These are phyloP conservation scores for Linderniella brevidens DNA, from an alignment of 257 asterid species.

Conservation along the genomic window DNA sequence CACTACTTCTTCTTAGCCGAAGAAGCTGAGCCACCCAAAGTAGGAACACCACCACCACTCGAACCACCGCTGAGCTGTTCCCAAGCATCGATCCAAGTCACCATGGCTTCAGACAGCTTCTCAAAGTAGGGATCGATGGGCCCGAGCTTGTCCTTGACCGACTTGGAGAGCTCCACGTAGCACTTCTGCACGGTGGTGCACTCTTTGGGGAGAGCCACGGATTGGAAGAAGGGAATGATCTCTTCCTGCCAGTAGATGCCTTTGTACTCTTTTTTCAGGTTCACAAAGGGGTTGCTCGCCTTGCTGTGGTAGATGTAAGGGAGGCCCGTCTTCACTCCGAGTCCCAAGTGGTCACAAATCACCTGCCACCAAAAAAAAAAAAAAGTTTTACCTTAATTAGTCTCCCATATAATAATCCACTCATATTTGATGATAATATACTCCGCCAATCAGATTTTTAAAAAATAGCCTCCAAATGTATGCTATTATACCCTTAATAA, in stretches of 20 bases:
- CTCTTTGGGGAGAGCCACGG: conserved; percentile 10
- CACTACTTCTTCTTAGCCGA: too few species aligned
- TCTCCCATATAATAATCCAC: too few species aligned
- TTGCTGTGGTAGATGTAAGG: conserved; percentile 14
- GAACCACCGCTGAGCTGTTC: conserved; percentile 8
- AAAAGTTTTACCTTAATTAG: not conserved
- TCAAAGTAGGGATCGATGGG: conserved; percentile 10
- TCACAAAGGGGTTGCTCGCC: conserved; percentile 15
- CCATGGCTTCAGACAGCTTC: conserved; percentile 14
- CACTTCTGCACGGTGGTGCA: conserved; percentile 14
- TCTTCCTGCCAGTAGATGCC: conserved; percentile 15
- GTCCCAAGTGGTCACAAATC: conserved; percentile 11
- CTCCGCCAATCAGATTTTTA: too few species aligned
- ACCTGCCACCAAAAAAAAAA: conserved; percentile 1
- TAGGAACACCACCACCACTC: not conserved
- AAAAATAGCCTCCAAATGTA: too few species aligned
- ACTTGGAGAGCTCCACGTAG: conserved; percentile 13
- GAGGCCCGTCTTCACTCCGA: conserved; percentile 11
- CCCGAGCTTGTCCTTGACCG: conserved; percentile 11
- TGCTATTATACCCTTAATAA: too few species aligned
- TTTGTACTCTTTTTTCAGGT: conserved; percentile 13
- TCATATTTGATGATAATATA: too few species aligned
- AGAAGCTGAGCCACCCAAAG: too few species aligned
- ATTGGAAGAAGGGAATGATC: conserved; percentile 14
- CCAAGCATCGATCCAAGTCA: conserved; percentile 15